Evolutionary conservation across 257 asterid genomes (phyloP), one percentile per base, ranked within the genome.

Genomic region (Solanum tarapatanum): DNA sequence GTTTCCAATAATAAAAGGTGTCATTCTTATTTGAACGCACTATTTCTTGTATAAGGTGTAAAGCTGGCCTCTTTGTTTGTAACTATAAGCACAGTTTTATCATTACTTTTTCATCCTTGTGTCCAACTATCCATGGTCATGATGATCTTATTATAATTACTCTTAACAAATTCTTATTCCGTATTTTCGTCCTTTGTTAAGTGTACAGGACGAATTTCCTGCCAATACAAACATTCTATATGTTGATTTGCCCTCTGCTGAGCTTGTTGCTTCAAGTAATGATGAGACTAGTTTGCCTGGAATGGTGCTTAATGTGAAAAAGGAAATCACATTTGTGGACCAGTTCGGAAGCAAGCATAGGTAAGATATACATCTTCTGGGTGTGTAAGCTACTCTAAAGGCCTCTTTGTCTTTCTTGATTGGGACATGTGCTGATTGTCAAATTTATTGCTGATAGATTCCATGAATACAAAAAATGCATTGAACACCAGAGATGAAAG

Each of bases 221-320:
- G 98, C 99, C 88, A 97, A 97, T 91, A 97, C 99, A 87, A 97
- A 97, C 87, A 97, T 97, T 87, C 92, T 97, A 64, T 97, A 97
- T 26, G 95, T 97, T 90, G 99, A 97, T 94, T 92, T 97, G 90
- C 94, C 93, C 89, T 93, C 97, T 87, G 99, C 97, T 9, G 99
- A 94, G 93, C 91, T 84, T 86, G 86, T 97, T 91, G 99, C 94
- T 58, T 96, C 99, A 62, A 93, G 99, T 87, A 90, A 92, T 75
- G 91, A 88, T 26, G 91, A 88, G 74, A 91, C 90, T 90, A 92
- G 99, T 90, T 92, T 97, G 89, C 98, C 99, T 8, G 99, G 98
- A 89, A 91, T 96, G 96, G 98, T 97, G 86, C 99, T 97, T 90
- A 97, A 97, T 88, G 91, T 91, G 62, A 97, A 95, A 90, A 97